phyloP scores from a whole-genome alignment of 371 early-diverging fungal genomes.

The Umbelopsis sp. region DNA sequence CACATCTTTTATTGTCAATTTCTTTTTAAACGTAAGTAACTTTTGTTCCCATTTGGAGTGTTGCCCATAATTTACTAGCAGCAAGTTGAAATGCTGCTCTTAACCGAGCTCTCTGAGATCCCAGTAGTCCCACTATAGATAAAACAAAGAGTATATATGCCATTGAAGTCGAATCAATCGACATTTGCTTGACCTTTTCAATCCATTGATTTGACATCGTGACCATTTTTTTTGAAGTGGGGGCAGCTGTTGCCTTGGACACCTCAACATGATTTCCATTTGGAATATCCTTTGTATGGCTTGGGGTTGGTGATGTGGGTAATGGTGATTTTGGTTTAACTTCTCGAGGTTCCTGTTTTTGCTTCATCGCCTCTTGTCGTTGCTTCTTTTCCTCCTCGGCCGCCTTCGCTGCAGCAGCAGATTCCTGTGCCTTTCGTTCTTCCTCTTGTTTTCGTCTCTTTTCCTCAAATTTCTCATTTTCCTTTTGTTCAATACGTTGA shows the following conservation, averaged over 20 bases:
- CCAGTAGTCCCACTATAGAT: background rate
- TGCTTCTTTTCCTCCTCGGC: constrained; percentile 17
- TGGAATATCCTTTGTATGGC: background rate
- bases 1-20: constrained; percentile 1
- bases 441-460: constrained; percentile 24
- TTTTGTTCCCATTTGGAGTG: constrained; percentile 49
- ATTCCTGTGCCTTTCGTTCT: constrained; percentile 16
- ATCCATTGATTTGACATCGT: background rate
- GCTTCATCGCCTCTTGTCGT: constrained; percentile 14
- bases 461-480: constrained; percentile 21
- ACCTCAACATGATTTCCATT: background rate
- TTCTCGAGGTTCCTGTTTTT: constrained; percentile 6
- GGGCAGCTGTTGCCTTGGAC: background rate
- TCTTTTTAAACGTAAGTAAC: constrained; percentile 44
- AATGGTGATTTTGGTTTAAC: background rate
- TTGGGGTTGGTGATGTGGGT: background rate
- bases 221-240: background rate
- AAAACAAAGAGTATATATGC: constrained; percentile 8
- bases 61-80: constrained; percentile 41
- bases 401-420: background rate
- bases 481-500: constrained; percentile 21
- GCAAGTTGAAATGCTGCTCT: constrained; percentile 5
- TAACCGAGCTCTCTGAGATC: constrained; percentile 8
- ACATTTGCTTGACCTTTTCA: constrained; percentile 2
- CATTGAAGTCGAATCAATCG: constrained; percentile 4